Evolutionary conservation across 1,139 yeast species (phyloP).

Genomic region (Pneumocystis wakefieldiae): DNA sequence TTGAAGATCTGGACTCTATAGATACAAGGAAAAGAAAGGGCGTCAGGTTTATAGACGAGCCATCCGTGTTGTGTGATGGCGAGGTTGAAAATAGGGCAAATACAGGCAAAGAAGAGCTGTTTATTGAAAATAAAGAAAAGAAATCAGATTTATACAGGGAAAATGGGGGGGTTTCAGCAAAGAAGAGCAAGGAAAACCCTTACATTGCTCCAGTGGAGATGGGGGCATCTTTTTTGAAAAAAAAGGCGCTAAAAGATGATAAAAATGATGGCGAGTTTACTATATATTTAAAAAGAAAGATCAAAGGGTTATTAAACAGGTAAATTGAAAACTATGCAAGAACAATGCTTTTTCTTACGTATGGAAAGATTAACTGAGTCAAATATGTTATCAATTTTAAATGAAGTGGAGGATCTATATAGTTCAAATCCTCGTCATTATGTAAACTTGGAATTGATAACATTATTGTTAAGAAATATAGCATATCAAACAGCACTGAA

Average conservation of each 20-base stretch:
- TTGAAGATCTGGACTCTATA: neutral
- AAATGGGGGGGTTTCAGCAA: neutral
- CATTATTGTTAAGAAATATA: slow-evolving; percentile 51
- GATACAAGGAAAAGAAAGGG: neutral
- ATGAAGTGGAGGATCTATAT: slow-evolving; percentile 51
- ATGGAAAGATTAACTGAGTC: slow-evolving; percentile 57
- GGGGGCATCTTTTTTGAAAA: neutral
- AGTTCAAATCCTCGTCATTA: slow-evolving; percentile 55
- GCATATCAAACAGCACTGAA: slow-evolving; percentile 46
- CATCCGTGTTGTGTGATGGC: neutral
- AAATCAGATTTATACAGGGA: neutral
- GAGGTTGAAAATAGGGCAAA: neutral
- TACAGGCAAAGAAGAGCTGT: neutral
- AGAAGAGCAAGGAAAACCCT: neutral
- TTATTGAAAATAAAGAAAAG: neutral
- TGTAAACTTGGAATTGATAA: slow-evolving; percentile 55
- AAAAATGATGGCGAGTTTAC: neutral
- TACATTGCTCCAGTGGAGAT: neutral
- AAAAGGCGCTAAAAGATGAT: neutral
- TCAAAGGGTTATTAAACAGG: slow-evolving; percentile 39
- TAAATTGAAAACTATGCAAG: neutral
- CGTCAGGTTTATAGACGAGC: neutral
- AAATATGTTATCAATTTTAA: slow-evolving; percentile 54
- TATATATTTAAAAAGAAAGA: slow-evolving; percentile 9
- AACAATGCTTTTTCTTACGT: neutral